Percentiles rank a stretch among this genome's conserved stretches.
These are phyloP conservation scores for Wickerhamomyces kurtzmanii DNA, from an alignment of 805 yeast species.

Conservation along the genomic window DNA sequence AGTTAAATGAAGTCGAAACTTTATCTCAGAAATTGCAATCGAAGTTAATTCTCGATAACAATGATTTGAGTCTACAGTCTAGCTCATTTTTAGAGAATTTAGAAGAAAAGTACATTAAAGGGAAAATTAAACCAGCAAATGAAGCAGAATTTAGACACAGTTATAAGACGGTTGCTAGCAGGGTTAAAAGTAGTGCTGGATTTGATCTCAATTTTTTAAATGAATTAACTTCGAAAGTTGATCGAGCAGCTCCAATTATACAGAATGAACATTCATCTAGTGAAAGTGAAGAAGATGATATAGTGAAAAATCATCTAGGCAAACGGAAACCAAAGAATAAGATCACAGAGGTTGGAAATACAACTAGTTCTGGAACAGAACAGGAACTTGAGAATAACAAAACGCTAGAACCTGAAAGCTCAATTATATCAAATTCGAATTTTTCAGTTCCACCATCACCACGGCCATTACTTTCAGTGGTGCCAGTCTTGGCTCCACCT, in stretches of 20 bases:
- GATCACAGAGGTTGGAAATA: no score
- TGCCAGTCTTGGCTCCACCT: constrained; percentile 17
- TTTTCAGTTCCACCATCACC: constrained; percentile 20
- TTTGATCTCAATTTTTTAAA: constrained; percentile 40
- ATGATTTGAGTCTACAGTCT: constrained; percentile 7
- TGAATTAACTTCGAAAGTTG: constrained; percentile 43
- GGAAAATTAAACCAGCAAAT: constrained; percentile 23
- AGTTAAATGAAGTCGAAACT: constrained; percentile 20
- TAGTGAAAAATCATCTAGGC: no score
- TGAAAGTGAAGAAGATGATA: neutral
- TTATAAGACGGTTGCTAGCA: constrained; percentile 14
- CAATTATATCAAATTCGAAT: neutral
- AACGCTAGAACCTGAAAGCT: neutral
- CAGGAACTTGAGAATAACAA: no score
- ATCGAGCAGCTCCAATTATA: no score
- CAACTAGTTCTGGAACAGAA: no score
- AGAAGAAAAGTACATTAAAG: constrained; percentile 36
- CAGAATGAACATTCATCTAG: no score
- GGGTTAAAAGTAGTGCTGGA: constrained; percentile 21
- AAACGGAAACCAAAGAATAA: no score
- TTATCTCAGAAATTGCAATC: constrained; percentile 12
- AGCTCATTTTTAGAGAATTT: constrained; percentile 18
- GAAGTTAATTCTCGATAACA: constrained; percentile 7
- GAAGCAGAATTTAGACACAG: constrained; percentile 10
- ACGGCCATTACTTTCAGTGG: constrained; percentile 15